Evolutionary conservation across 176 grass and related monocot species (phyloP).

Genomic region (Dactylis glomerata): DNA sequence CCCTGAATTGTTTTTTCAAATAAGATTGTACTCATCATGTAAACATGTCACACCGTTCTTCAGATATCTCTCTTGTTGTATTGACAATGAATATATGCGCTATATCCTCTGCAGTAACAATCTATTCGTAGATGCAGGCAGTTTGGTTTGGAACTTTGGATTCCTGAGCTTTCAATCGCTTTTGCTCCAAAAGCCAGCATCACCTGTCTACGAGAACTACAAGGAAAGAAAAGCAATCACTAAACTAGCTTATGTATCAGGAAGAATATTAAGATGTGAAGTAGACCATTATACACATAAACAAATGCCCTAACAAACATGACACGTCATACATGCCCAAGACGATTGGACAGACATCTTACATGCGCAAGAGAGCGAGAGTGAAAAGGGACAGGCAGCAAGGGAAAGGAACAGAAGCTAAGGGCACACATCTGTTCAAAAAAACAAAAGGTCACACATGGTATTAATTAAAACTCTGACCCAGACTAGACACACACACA

Average conservation of each 20-base stretch:
- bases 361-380: constrained; percentile 21
- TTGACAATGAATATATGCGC: constrained; percentile 27
- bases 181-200: constrained; percentile 47
- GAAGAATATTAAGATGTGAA: constrained; percentile 32
- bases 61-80: background rate
- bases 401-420: constrained; percentile 7
- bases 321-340: background rate
- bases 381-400: background rate
- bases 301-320: constrained; percentile 26
- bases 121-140: constrained; percentile 27
- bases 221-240: constrained; percentile 8
- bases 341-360: constrained; percentile 4
- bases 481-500: constrained; percentile 9
- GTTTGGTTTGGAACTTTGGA: constrained; percentile 51
- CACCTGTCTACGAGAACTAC: constrained; percentile 33
- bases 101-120: constrained; percentile 28
- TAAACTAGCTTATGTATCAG: background rate
- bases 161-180: constrained; percentile 71
- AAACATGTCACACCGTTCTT: background rate
- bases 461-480: constrained; percentile 41
- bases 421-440: constrained; percentile 18
- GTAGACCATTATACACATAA: constrained; percentile 28
- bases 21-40: background rate
- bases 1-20: background rate
- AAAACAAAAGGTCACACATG: constrained; percentile 11